Conservation (phyloP, 2,329 filamentous ascomycete species). For the Trichoderma koningii region DNA sequence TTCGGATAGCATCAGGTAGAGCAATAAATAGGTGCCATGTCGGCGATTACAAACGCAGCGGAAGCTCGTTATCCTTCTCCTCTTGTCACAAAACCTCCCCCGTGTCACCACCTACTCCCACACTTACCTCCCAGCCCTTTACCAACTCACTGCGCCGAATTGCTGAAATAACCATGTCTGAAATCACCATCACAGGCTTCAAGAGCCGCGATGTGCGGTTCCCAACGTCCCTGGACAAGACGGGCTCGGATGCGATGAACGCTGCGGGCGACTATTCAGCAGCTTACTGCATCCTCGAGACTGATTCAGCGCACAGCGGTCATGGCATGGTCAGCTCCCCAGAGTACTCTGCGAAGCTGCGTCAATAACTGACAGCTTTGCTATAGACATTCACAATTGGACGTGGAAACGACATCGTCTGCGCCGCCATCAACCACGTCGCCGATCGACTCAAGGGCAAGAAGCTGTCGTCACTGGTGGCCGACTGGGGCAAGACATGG, state of each 20-base stretch:
- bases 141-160: not conserved
- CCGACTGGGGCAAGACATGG: constrained; percentile 87
- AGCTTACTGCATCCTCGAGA: constrained; percentile 90
- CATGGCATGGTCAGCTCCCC: constrained; percentile 70
- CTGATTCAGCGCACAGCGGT: constrained; percentile 69
- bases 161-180: constrained; percentile 34
- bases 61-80: not conserved
- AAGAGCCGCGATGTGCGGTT: constrained; percentile 74
- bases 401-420: constrained; percentile 90
- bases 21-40: constrained; percentile 18
- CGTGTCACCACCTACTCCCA: not conserved
- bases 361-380: not conserved
- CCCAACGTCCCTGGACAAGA: constrained; percentile 92
- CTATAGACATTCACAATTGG: constrained; percentile 77
- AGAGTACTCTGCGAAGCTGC: fast-evolving
- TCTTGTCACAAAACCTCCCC: not conserved
- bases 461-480: constrained; percentile 74
- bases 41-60: not conserved
- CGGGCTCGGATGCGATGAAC: constrained; percentile 97
- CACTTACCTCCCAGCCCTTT: not conserved
- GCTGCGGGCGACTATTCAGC: constrained; percentile 89
- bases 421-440: constrained; percentile 77
- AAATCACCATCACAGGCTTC: constrained; percentile 73
- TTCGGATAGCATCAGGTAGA: not conserved
- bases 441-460: constrained; percentile 74